Percentiles rank a stretch among this genome's conserved stretches.
Conservation (phyloP, 169 alveolate genomes). For the Cryptosporidium canis region DNA sequence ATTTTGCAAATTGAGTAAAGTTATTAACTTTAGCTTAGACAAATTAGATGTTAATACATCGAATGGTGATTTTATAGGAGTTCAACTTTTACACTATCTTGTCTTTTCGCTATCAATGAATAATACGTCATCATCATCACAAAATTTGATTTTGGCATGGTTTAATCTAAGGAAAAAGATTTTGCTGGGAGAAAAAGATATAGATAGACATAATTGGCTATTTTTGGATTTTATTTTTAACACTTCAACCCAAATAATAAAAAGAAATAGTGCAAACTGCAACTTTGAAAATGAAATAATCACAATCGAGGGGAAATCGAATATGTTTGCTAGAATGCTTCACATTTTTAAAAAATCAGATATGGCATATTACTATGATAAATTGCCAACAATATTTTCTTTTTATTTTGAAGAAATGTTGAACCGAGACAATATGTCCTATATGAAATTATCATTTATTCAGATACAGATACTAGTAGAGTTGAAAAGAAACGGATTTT, state of each 20-base stretch:
- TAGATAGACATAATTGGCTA: not conserved
- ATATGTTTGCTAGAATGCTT: not conserved
- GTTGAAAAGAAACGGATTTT: not conserved
- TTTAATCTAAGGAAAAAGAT: not conserved
- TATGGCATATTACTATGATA: conserved; percentile 2
- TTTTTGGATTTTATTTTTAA: conserved; percentile 33
- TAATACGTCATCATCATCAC: conserved; percentile 14
- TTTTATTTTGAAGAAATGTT: not conserved
- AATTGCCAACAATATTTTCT: conserved; percentile 2
- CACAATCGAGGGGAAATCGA: not conserved
- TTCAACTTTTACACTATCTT: not conserved
- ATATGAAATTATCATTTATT: not conserved
- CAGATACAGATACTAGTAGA: not conserved
- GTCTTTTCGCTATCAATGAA: conserved; percentile 23
- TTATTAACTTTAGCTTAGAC: not conserved
- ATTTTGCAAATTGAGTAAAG: not conserved
- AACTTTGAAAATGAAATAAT: not conserved
- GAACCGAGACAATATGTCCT: not conserved
- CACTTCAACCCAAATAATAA: conserved; percentile 23
- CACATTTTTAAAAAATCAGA: conserved; percentile 7
- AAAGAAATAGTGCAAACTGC: not conserved
- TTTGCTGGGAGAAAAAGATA: not conserved
- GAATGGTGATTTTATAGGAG: not conserved
- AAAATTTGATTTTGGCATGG: conserved; percentile 42
- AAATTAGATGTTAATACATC: not conserved